Conservation (phyloP, 2,329 filamentous ascomycete species). For the Hawksworthiomyces lignivorus region DNA sequence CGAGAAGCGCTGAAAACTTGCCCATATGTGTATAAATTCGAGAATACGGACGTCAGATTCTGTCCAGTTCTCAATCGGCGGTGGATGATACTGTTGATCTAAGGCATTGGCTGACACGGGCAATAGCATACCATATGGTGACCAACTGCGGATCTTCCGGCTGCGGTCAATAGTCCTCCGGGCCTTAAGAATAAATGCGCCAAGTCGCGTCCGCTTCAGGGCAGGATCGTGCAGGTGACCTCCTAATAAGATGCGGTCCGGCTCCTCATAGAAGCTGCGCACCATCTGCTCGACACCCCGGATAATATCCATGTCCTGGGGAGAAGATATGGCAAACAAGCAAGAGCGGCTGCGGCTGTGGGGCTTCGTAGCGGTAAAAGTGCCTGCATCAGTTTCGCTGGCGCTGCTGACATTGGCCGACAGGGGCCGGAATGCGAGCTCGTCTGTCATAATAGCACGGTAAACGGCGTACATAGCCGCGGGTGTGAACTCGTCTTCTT, state of each 20-base stretch:
- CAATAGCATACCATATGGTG: constrained; percentile 41
- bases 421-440: constrained; percentile 49
- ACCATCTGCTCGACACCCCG: constrained; percentile 43
- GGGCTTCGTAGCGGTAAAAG: constrained; percentile 18
- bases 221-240: constrained; percentile 16
- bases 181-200: constrained; percentile 42
- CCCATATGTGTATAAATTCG: constrained; percentile 63
- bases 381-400: not conserved
- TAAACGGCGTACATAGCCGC: constrained; percentile 62
- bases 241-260: constrained; percentile 10
- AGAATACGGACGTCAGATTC: constrained; percentile 49
- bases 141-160: constrained; percentile 41
- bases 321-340: constrained; percentile 55
- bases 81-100: not conserved
- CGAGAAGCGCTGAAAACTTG: constrained; percentile 47
- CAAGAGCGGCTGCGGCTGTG: constrained; percentile 37
- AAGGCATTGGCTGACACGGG: constrained; percentile 17
- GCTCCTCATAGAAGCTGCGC: constrained; percentile 43
- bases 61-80: constrained; percentile 33
- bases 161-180: constrained; percentile 42
- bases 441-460: constrained; percentile 51
- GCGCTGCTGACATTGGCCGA: constrained; percentile 31
- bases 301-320: constrained; percentile 45
- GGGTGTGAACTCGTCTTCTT: constrained; percentile 33
- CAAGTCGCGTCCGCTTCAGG: constrained; percentile 22